Conservation (phyloP, 305 asterid species). For the Plantago coronopus region DNA sequence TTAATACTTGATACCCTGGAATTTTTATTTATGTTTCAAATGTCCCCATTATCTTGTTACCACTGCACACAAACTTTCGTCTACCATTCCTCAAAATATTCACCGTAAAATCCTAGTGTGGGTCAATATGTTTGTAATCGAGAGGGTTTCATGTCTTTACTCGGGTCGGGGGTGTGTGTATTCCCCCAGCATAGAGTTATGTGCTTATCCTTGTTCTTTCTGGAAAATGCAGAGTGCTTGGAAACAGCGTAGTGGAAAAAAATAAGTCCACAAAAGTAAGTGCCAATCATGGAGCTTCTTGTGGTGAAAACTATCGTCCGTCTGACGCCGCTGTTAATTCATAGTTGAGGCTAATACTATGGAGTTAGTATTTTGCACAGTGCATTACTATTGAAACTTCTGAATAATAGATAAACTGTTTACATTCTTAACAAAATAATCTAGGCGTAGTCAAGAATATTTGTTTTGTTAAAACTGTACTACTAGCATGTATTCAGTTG, state of each 20-base stretch:
- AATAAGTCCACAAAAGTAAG: constrained; percentile 30
- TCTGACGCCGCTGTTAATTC: constrained; percentile 20
- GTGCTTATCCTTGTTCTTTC: constrained; percentile 22
- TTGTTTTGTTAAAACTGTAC: not conserved
- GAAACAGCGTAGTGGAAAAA: constrained; percentile 66
- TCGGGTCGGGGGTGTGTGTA: not conserved
- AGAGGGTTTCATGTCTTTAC: not conserved
- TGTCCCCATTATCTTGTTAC: no score
- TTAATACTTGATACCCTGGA: constrained; percentile 1
- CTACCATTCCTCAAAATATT: no score
- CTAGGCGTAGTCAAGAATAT: constrained; percentile 2
- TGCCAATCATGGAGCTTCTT: not conserved
- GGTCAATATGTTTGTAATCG: no score
- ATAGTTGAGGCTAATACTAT: constrained; percentile 15
- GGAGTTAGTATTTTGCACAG: constrained; percentile 4
- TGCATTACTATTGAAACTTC: constrained; percentile 1
- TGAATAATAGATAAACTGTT: constrained; percentile 7
- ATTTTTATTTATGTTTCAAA: not conserved
- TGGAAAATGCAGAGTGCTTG: constrained; percentile 60
- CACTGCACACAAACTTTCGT: not conserved
- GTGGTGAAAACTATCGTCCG: constrained; percentile 24
- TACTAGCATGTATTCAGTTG: not conserved
- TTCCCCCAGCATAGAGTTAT: constrained; percentile 7
- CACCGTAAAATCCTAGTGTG: no score
- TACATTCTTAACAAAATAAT: constrained; percentile 6